Evolutionary conservation across 2,329 filamentous ascomycete species (phyloP), one percentile per base, ranked within the genome.

Genomic region (Clonostachys rosea): DNA sequence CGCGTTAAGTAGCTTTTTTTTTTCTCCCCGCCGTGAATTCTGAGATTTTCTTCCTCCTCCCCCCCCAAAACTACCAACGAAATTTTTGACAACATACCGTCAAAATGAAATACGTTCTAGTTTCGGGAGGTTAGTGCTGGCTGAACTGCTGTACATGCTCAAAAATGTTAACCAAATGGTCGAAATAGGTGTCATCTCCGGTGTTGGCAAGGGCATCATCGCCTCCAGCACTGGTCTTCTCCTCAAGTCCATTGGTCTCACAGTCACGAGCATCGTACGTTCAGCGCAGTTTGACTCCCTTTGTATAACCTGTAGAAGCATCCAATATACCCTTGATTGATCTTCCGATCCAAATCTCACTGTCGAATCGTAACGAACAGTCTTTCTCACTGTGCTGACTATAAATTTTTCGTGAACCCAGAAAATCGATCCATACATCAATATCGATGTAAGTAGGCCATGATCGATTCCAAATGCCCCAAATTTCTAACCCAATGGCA

Each of bases 71-170:
- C 24, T 30, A 30, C 24, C 24, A 30, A 30, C 24, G 24, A 30
- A 30, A 30, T 4, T 30, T 30, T 30, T 30, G 24, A 30, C 12
- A 30, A 42, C 40, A 24, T n/a, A 18, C 43, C 43, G 48, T 40
- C 59, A 82, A 71, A 61, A 91, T 90, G 86, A 89, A 89, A 74
- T 89, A 89, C 76, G 84, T 91, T 68, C 75, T 90, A 56, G 86
- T 90, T 56, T 88, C 85, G 57, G 87, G 87, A 77, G 87, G 86
- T 87, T 68, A 50, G 54, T 53, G 33, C 48, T 54, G 50, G 46
- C 46, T 45, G 53, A 46, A 37, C 51, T 35, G 42, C 14, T 35
- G 20, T 20, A 30, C 5, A 44, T 12, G 36, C 12, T 34, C 35
- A 20, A 42, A 42, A 42, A 34, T 42, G 40, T n/a, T 20, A 46